Conservation (phyloP, 1,139 yeast species). For the Magnusiomyces tetraspermus region DNA sequence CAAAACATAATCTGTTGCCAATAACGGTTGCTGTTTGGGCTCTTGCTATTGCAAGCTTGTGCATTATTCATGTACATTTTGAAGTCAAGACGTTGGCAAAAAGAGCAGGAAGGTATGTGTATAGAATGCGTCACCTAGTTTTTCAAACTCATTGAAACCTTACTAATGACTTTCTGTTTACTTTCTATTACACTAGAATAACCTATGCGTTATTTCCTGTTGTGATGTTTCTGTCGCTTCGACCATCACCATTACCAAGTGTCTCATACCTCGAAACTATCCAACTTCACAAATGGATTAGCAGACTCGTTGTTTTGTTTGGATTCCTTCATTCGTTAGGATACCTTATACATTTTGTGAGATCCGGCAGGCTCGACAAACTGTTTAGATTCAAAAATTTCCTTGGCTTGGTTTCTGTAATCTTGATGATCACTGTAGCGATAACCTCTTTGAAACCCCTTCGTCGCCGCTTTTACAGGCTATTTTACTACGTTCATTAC, state of each 20-base stretch:
- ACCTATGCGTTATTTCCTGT: slow-evolving; percentile 60
- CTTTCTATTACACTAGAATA: slow-evolving; percentile 42
- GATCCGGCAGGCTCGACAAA: slow-evolving; percentile 34
- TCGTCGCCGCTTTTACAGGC: slow-evolving; percentile 45
- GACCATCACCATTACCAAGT: slow-evolving; percentile 51
- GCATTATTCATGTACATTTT: slow-evolving; percentile 24
- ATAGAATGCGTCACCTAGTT: background rate
- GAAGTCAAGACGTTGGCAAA: slow-evolving; percentile 24
- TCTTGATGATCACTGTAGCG: slow-evolving; percentile 38
- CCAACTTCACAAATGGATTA: slow-evolving; percentile 70
- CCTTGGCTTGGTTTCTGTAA: slow-evolving; percentile 50
- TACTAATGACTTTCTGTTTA: slow-evolving; percentile 9
- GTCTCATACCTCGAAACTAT: slow-evolving; percentile 50
- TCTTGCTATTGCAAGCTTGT: slow-evolving; percentile 23
- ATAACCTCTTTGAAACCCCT: slow-evolving; percentile 49
- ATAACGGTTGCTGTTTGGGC: slow-evolving; percentile 34
- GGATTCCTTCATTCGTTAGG: slow-evolving; percentile 50
- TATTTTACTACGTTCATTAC: slow-evolving; percentile 63
- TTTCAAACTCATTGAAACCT: background rate
- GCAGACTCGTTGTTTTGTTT: slow-evolving; percentile 50
- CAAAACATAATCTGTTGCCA: slow-evolving; percentile 21
- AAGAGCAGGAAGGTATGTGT: slow-evolving; percentile 27
- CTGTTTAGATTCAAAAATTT: slow-evolving; percentile 43
- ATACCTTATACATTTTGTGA: slow-evolving; percentile 42
- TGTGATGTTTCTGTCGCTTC: slow-evolving; percentile 47